phyloP scores from a whole-genome alignment of 192 early-diverging fungal species.

The Backusella liffmaniae region DNA sequence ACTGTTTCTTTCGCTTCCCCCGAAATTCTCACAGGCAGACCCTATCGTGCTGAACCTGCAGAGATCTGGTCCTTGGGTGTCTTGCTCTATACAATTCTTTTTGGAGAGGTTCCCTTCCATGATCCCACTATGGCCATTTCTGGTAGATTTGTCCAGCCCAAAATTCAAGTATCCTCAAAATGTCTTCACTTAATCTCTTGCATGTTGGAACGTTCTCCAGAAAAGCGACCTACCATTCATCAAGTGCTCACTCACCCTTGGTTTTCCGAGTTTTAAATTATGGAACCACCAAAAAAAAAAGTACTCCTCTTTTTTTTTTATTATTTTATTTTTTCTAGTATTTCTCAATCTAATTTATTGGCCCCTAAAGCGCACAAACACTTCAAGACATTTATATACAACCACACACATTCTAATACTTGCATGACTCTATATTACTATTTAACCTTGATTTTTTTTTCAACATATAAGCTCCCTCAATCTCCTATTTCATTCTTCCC shows the following conservation, averaged over 20 bases:
- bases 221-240: conserved; percentile 56
- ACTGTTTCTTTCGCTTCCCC: conserved; percentile 69
- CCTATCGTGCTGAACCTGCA: conserved; percentile 54
- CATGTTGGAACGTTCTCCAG: conserved; percentile 64
- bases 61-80: conserved; percentile 73
- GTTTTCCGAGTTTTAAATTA: conserved; percentile 39
- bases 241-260: conserved; percentile 64
- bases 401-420: conserved; percentile 5
- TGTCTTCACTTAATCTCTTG: conserved; percentile 58
- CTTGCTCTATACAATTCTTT: conserved; percentile 64
- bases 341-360: conserved; percentile 9
- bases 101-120: conserved; percentile 62
- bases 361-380: conserved; percentile 6
- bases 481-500: conserved; percentile 3
- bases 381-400: conserved; percentile 4
- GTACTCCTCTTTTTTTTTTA: neutral
- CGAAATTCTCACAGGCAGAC: conserved; percentile 59
- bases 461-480: neutral
- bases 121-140: conserved; percentile 52
- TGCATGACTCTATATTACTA: neutral
- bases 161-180: conserved; percentile 44
- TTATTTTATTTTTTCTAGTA: neutral
- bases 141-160: conserved; percentile 43
- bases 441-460: conserved; percentile 2
- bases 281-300: conserved; percentile 8